phyloP scores from a whole-genome alignment of 768 basidiomycete species.

The Tephrocybe sp. region DNA sequence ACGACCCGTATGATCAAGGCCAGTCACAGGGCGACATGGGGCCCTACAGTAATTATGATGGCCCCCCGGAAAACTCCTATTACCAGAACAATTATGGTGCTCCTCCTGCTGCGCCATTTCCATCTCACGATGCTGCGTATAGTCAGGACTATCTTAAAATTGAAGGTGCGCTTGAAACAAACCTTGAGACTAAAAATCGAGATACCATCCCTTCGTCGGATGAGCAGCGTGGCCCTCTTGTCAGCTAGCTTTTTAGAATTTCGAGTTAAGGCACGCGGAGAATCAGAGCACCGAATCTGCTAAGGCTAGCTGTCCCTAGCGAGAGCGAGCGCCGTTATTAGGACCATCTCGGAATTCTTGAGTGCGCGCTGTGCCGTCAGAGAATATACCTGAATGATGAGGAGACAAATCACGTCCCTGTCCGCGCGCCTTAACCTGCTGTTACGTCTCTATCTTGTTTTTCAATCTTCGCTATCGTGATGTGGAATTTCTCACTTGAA shows the following conservation, averaged over 20 bases:
- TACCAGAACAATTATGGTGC: conserved; percentile 69
- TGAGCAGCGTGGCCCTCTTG: conserved; percentile 30
- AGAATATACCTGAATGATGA: conserved; percentile 21
- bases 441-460: conserved; percentile 45
- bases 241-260: conserved; percentile 31
- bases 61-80: conserved; percentile 56
- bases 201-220: conserved; percentile 28
- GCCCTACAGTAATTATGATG: conserved; percentile 72
- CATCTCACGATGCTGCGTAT: conserved; percentile 48
- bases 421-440: conserved; percentile 38
- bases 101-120: conserved; percentile 53
- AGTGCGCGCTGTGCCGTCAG: conserved; percentile 25
- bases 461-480: conserved; percentile 34
- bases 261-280: conserved; percentile 55
- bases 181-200: conserved; percentile 55
- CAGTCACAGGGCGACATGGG: conserved; percentile 60
- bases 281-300: conserved; percentile 32
- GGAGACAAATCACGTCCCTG: conserved; percentile 26
- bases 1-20: conserved; percentile 66
- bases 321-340: conserved; percentile 29
- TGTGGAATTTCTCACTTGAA: conserved; percentile 47
- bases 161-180: conserved; percentile 83
- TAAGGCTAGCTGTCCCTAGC: conserved; percentile 51
- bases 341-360: conserved; percentile 21
- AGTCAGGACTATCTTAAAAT: conserved; percentile 62